A percentile compares a stretch with the other conserved stretches of the same genome.
Conservation (phyloP, 1,284 basidiomycete genomes). For the Termitomyces sp. region DNA sequence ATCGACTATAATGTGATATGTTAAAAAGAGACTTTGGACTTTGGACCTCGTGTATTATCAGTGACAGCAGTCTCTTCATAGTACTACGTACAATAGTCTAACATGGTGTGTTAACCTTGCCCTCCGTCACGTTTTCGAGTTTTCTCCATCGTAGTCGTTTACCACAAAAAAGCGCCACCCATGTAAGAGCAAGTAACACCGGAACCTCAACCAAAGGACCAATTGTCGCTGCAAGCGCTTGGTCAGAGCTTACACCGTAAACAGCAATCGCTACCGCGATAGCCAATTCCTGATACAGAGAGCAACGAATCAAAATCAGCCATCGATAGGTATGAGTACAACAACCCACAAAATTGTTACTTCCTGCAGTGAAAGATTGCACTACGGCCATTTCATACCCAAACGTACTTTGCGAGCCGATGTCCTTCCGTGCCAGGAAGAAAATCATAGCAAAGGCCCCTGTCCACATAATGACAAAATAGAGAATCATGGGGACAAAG, state of each 20-base stretch:
- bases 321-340: neutral
- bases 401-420: constrained; percentile 26
- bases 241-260: constrained; percentile 69
- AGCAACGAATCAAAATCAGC: neutral
- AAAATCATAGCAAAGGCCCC: constrained; percentile 56
- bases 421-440: constrained; percentile 32
- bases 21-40: constrained; percentile 5
- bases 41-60: constrained; percentile 2
- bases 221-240: constrained; percentile 75
- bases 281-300: constrained; percentile 55
- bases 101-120: neutral
- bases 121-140: neutral
- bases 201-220: constrained; percentile 80
- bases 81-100: neutral
- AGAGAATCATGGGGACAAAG: constrained; percentile 75
- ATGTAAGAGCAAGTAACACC: constrained; percentile 69
- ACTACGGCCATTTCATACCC: constrained; percentile 70
- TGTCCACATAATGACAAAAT: constrained; percentile 79
- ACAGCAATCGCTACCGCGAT: constrained; percentile 81
- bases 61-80: neutral
- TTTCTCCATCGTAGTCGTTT: constrained; percentile 42
- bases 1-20: neutral
- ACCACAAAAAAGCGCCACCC: constrained; percentile 57
- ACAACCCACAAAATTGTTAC: constrained; percentile 47
- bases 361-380: constrained; percentile 56